Percentiles rank a stretch among this genome's conserved stretches.
Evolutionary conservation across 768 basidiomycete genomes (phyloP).

Genomic region (Hypsizygus marmoreus): DNA sequence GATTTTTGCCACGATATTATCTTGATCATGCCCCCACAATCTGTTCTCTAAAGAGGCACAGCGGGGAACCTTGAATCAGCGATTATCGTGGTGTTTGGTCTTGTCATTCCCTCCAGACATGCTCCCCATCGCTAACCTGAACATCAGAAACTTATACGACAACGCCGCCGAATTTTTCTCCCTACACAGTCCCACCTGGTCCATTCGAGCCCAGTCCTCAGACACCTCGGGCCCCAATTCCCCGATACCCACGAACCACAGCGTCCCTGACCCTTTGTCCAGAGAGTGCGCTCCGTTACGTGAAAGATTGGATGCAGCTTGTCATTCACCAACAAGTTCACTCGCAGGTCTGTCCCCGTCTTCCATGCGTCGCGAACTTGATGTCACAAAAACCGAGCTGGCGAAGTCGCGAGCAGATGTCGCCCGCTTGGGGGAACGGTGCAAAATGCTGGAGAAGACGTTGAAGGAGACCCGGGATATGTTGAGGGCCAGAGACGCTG

Average conservation of each 20-base stretch:
- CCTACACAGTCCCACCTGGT: conserved; percentile 41
- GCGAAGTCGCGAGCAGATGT: conserved; percentile 55
- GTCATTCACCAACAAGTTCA: conserved; percentile 44
- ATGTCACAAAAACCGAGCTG: conserved; percentile 55
- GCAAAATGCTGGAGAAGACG: conserved; percentile 60
- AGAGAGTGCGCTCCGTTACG: conserved; percentile 47
- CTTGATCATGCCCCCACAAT: conserved; percentile 18
- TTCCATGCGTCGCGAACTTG: conserved; percentile 59
- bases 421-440: conserved; percentile 60
- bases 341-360: conserved; percentile 40
- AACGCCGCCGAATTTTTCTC: conserved; percentile 63
- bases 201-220: conserved; percentile 26
- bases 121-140: conserved; percentile 48
- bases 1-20: conserved; percentile 16
- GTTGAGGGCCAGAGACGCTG: conserved; percentile 56
- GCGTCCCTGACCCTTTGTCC: conserved; percentile 43
- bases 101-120: conserved; percentile 38
- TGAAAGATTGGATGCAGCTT: conserved; percentile 50
- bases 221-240: conserved; percentile 25
- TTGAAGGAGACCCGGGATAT: conserved; percentile 66
- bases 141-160: conserved; percentile 50
- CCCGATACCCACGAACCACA: conserved; percentile 23
- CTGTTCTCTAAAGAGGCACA: conserved; percentile 19
- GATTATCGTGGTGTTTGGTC: conserved; percentile 42
- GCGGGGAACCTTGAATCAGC: conserved; percentile 23